Conservation (phyloP, 148 eudicot genomes). For the Simmondsia chinensis region DNA sequence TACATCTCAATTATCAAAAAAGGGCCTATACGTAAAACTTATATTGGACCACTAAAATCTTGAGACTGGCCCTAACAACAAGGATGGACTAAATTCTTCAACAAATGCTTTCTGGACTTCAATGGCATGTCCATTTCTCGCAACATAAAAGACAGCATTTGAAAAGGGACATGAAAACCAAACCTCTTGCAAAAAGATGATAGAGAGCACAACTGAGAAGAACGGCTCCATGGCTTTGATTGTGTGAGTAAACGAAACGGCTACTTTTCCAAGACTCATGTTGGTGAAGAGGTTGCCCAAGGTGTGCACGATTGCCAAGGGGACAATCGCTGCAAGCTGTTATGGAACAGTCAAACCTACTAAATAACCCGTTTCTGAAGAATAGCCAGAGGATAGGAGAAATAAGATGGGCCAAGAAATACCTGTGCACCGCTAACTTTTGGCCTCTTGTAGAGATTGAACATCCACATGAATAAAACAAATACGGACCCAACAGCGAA, state of each 20-base stretch:
- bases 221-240: slow-evolving; percentile 98
- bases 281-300: slow-evolving; percentile 90
- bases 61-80: too few species aligned
- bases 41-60: too few species aligned
- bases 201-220: slow-evolving; percentile 79
- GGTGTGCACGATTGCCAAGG: slow-evolving; percentile 74
- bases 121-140: background rate
- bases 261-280: slow-evolving; percentile 93
- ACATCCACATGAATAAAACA: slow-evolving; percentile 70
- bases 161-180: background rate
- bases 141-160: too few species aligned
- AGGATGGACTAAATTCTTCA: too few species aligned
- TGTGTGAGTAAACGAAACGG: slow-evolving; percentile 92
- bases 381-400: background rate
- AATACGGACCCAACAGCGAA: slow-evolving; percentile 75
- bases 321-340: slow-evolving; percentile 76
- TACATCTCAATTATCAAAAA: too few species aligned
- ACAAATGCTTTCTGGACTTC: background rate
- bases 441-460: slow-evolving; percentile 71
- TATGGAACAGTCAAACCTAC: slow-evolving; percentile 6
- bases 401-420: slow-evolving; percentile 1
- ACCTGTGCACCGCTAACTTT: slow-evolving; percentile 77
- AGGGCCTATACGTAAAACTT: too few species aligned
- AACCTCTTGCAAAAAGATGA: slow-evolving; percentile 81
- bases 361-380: too few species aligned